These are phyloP conservation scores for Hyaloscypha finlandica DNA, from an alignment of 495 filamentous ascomycete species.

Conservation along the genomic window DNA sequence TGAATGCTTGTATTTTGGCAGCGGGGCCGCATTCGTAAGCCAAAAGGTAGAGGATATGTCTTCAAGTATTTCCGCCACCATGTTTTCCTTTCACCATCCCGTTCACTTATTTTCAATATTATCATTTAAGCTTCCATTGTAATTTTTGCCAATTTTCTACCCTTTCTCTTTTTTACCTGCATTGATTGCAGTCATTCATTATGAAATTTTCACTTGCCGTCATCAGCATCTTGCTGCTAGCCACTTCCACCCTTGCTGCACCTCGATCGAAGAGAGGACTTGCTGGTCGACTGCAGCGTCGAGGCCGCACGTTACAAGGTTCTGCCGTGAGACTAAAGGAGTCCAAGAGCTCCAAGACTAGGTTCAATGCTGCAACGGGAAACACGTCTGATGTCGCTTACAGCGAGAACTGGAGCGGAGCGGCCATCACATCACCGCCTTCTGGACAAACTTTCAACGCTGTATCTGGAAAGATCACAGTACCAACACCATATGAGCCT, in stretches of 20 bases:
- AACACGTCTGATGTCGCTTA: slow-evolving; percentile 34
- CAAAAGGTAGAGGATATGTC: not conserved
- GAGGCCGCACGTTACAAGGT: not conserved
- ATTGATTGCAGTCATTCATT: slow-evolving; percentile 1
- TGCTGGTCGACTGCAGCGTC: slow-evolving; percentile 1
- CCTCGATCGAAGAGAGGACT: not conserved
- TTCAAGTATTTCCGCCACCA: not conserved
- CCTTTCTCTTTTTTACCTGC: not conserved
- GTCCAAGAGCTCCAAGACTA: not conserved
- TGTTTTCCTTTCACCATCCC: not conserved
- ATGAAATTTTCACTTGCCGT: not conserved
- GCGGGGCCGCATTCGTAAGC: not conserved
- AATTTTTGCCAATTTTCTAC: too few relatives aligned
- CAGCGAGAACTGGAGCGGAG: slow-evolving; percentile 60
- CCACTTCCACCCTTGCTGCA: not conserved
- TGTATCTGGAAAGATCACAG: slow-evolving; percentile 55
- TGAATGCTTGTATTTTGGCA: not conserved
- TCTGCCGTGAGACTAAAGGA: not conserved
- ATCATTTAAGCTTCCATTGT: not conserved
- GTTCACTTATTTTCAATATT: not conserved
- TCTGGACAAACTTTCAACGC: slow-evolving; percentile 48
- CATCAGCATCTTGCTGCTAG: not conserved
- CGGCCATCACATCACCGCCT: slow-evolving; percentile 48
- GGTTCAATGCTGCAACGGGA: not conserved
- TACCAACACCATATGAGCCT: slow-evolving; percentile 49